A percentile compares a stretch with the other conserved stretches of the same genome.
Evolutionary conservation across 2,329 filamentous ascomycete genomes (phyloP).

Genomic region (Fusarium napiforme): DNA sequence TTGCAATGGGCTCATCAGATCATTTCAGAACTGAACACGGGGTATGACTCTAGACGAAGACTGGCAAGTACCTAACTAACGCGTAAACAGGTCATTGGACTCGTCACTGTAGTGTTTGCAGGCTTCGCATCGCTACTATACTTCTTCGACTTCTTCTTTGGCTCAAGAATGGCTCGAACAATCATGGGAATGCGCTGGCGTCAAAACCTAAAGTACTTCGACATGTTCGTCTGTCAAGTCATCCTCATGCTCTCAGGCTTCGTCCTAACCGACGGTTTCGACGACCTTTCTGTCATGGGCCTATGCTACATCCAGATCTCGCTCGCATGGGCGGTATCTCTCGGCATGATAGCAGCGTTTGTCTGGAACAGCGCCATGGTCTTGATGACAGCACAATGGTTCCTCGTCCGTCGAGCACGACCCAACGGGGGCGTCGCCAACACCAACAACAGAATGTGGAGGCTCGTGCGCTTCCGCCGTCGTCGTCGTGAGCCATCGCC

Average conservation of each 20-base stretch:
- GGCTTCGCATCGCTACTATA: background rate
- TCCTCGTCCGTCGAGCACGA: conserved; percentile 8
- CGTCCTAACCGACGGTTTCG: background rate
- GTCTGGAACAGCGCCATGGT: conserved; percentile 23
- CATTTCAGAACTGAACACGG: conserved; percentile 16
- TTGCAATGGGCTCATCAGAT: conserved; percentile 6
- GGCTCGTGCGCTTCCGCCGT: background rate
- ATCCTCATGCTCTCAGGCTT: conserved; percentile 18
- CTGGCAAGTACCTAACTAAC: fast-evolving
- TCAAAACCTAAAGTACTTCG: conserved; percentile 8
- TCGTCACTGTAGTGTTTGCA: background rate
- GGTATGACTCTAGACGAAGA: fast-evolving
- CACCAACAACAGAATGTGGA: conserved; percentile 9
- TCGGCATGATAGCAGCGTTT: conserved; percentile 16
- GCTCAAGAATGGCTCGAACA: background rate
- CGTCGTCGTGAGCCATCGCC: background rate
- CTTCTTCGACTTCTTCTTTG: conserved; percentile 17
- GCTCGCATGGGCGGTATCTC: conserved; percentile 1
- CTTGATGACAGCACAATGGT: conserved; percentile 19
- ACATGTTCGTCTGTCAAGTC: conserved; percentile 21
- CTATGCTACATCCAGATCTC: conserved; percentile 14
- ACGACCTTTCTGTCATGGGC: conserved; percentile 4
- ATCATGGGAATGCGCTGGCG: background rate
- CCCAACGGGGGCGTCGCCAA: background rate
- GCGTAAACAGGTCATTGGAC: background rate